These are phyloP conservation scores for Trametes hirsuta DNA, from an alignment of 1,284 basidiomycete genomes.

Conservation along the genomic window DNA sequence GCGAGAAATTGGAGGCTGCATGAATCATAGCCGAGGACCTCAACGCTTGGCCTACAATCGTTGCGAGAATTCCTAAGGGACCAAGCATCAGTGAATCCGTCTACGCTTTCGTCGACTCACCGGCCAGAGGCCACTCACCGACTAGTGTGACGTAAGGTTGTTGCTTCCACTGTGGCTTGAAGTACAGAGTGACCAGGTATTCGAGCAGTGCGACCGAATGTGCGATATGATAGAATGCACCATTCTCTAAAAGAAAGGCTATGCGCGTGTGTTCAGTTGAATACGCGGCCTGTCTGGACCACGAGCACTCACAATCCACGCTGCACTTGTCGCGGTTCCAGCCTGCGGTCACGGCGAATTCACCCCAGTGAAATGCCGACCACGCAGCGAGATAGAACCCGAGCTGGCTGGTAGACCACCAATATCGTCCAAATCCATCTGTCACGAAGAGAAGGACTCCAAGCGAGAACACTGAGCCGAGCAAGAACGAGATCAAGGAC, in stretches of 20 bases:
- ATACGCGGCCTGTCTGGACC: neutral
- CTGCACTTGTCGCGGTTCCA: slow-evolving; percentile 95
- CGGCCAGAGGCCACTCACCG: slow-evolving; percentile 44
- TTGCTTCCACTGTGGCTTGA: slow-evolving; percentile 63
- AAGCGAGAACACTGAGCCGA: slow-evolving; percentile 66
- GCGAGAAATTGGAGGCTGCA: slow-evolving; percentile 92
- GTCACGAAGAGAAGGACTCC: slow-evolving; percentile 53
- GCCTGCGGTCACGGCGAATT: slow-evolving; percentile 94
- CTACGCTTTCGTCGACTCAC: neutral
- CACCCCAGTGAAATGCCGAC: slow-evolving; percentile 90
- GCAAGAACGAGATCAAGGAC: slow-evolving; percentile 73
- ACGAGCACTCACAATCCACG: slow-evolving; percentile 80
- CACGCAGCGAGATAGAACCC: slow-evolving; percentile 83
- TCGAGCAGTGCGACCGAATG: slow-evolving; percentile 82
- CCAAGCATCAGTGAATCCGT: neutral
- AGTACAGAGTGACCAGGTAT: slow-evolving; percentile 75
- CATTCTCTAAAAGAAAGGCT: slow-evolving; percentile 97
- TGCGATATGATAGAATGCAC: slow-evolving; percentile 83
- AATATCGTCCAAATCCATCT: slow-evolving; percentile 49
- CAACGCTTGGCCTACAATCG: slow-evolving; percentile 75
- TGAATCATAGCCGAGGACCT: slow-evolving; percentile 96
- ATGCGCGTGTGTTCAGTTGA: neutral
- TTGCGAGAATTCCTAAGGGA: slow-evolving; percentile 60
- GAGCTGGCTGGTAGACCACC: slow-evolving; percentile 78
- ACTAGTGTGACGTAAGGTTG: slow-evolving; percentile 55